Conservation (phyloP, 306 rosid species). For the Begonia masoniana region DNA sequence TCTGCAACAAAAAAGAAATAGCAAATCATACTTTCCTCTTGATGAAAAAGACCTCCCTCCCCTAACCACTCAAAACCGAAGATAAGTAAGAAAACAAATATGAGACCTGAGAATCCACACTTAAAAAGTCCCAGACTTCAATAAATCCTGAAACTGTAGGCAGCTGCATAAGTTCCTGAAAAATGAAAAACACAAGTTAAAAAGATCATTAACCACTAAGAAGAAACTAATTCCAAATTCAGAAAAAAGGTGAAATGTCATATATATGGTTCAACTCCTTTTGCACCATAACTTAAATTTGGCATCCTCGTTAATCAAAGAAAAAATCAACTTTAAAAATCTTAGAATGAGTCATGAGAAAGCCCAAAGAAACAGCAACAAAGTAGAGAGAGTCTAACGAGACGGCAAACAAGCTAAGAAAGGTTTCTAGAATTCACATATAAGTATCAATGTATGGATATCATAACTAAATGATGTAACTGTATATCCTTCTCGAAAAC, state of each 20-base stretch:
- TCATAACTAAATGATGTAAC: too few species aligned
- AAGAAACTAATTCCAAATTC: constrained; percentile 1
- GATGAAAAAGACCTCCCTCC: neutral
- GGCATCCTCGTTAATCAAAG: too few species aligned
- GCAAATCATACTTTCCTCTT: constrained; percentile 3
- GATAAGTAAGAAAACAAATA: constrained; percentile 11
- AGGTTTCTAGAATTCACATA: too few species aligned
- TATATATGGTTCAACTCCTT: too few species aligned
- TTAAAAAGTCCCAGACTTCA: constrained; percentile 98
- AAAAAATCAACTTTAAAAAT: neutral
- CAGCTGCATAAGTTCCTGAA: constrained; percentile 85
- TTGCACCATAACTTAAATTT: too few species aligned
- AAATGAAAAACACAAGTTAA: constrained; percentile 13
- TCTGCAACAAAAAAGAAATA: constrained; percentile 34
- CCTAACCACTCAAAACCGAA: neutral
- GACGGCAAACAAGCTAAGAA: too few species aligned
- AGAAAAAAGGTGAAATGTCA: neutral
- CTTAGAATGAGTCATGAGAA: neutral
- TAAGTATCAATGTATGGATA: too few species aligned
- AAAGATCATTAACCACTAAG: constrained; percentile 12
- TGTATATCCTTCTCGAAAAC: too few species aligned
- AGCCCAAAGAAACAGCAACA: too few species aligned
- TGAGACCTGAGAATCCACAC: constrained; percentile 95
- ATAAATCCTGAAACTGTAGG: constrained; percentile 92
- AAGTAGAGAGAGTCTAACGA: too few species aligned